Evolutionary conservation across 2,329 filamentous ascomycete species (phyloP).

Genomic region (Alternaria sp.): DNA sequence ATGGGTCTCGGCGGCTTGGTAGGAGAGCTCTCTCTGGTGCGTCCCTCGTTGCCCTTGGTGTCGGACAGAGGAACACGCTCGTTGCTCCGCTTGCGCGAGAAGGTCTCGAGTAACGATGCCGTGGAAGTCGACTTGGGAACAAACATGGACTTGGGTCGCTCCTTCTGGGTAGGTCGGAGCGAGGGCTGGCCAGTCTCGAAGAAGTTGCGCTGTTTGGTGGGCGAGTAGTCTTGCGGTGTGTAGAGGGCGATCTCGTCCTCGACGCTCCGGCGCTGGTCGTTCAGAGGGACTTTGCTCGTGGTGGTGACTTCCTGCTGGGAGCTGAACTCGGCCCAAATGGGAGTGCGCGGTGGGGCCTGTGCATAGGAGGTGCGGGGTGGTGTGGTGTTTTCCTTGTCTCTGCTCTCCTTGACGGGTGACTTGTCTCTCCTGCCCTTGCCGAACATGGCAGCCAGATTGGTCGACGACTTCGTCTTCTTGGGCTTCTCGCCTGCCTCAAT

Average conservation of each 20-base stretch:
- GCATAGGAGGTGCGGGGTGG: slow-evolving; percentile 63
- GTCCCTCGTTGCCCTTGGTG: slow-evolving; percentile 44
- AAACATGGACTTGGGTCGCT: slow-evolving; percentile 63
- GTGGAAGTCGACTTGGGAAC: slow-evolving; percentile 54
- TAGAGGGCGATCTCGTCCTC: slow-evolving; percentile 66
- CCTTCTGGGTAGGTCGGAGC: slow-evolving; percentile 37
- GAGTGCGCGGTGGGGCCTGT: slow-evolving; percentile 61
- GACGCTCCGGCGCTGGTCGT: slow-evolving; percentile 54
- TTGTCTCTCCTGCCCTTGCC: slow-evolving; percentile 73
- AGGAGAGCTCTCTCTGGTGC: slow-evolving; percentile 34
- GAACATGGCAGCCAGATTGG: slow-evolving; percentile 80
- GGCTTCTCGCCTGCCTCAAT: slow-evolving; percentile 51
- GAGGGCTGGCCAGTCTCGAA: slow-evolving; percentile 60
- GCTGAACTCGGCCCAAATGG: slow-evolving; percentile 82
- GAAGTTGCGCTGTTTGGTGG: slow-evolving; percentile 69
- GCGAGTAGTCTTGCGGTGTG: slow-evolving; percentile 67
- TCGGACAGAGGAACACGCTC: slow-evolving; percentile 45
- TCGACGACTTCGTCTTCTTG: slow-evolving; percentile 82
- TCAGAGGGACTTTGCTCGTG: slow-evolving; percentile 56
- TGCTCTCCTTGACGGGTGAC: slow-evolving; percentile 54
- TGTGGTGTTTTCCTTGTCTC: slow-evolving; percentile 84
- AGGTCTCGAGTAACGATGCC: slow-evolving; percentile 50
- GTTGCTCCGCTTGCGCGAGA: slow-evolving; percentile 48
- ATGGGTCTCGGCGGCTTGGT: slow-evolving; percentile 31
- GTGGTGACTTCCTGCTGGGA: slow-evolving; percentile 46